A percentile compares a stretch with the other conserved stretches of the same genome.
phyloP scores from a whole-genome alignment of 306 rosid genomes.

The Pyrus communis region DNA sequence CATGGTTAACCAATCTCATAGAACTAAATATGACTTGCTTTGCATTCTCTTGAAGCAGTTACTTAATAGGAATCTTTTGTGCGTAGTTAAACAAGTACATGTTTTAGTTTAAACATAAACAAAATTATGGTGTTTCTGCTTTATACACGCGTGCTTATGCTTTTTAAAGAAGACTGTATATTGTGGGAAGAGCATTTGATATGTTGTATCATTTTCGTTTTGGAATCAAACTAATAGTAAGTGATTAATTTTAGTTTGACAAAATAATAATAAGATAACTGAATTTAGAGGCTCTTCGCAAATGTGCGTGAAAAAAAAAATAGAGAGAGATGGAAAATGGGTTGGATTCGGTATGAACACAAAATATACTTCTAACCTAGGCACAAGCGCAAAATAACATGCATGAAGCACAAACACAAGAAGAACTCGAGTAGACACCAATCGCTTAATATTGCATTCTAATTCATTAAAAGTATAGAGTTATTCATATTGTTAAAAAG shows the following conservation, averaged over 20 bases:
- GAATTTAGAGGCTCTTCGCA: neutral
- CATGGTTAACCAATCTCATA: conserved; percentile 34
- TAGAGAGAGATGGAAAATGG: neutral
- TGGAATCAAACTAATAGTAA: neutral
- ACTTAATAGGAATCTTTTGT: conserved; percentile 21
- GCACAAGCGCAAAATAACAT: neutral
- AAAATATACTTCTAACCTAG: neutral
- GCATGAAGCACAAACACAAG: too few relatives aligned
- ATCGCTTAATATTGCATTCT: neutral
- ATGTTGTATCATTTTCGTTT: neutral
- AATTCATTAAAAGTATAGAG: neutral
- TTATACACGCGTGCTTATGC: conserved; percentile 3
- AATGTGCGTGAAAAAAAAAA: neutral
- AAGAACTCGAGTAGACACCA: too few relatives aligned
- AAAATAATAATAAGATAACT: too few relatives aligned
- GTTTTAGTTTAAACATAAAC: conserved; percentile 4
- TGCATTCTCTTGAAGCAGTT: conserved; percentile 7
- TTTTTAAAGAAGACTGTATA: neutral
- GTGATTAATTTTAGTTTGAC: neutral
- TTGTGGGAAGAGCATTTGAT: neutral
- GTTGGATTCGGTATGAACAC: neutral
- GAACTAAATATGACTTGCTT: conserved; percentile 24
- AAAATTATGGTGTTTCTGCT: neutral
- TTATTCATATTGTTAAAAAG: neutral
- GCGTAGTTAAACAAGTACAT: conserved; percentile 1